Percentiles rank a stretch among this genome's conserved stretches.
These are phyloP conservation scores for Wickerhamiella domercqiae DNA, from an alignment of 805 yeast genomes.

Conservation along the genomic window DNA sequence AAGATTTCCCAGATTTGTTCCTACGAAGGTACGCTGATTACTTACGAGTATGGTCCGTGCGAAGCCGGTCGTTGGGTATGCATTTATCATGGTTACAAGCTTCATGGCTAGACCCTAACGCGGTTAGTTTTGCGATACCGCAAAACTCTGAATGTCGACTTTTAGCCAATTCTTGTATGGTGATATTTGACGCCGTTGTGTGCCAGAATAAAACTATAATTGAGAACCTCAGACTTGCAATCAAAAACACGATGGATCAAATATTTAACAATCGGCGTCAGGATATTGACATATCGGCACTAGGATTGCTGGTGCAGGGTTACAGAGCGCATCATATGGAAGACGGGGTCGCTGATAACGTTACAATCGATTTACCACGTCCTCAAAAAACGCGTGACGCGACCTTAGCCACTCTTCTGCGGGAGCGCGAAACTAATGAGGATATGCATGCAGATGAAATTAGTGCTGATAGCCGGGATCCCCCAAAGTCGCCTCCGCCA, in stretches of 20 bases:
- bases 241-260: neutral
- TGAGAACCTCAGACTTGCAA: neutral
- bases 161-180: neutral
- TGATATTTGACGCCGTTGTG: neutral
- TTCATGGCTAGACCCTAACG: neutral
- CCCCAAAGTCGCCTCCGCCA: too few relatives aligned
- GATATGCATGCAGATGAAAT: neutral
- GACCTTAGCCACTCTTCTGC: too few relatives aligned
- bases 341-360: neutral
- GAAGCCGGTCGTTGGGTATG: neutral
- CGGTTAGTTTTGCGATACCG: neutral
- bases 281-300: neutral
- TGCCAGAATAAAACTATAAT: neutral
- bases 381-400: too few relatives aligned
- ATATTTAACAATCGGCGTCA: neutral
- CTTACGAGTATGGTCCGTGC: neutral
- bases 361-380: neutral
- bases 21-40: neutral
- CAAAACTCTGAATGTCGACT: neutral
- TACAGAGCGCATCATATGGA: neutral
- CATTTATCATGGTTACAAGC: neutral
- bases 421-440: too few relatives aligned
- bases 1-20: neutral
- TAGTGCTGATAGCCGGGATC: neutral
- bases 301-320: neutral